Conservation (phyloP, 116 monocot genomes). For the Thalassia testudinum region DNA sequence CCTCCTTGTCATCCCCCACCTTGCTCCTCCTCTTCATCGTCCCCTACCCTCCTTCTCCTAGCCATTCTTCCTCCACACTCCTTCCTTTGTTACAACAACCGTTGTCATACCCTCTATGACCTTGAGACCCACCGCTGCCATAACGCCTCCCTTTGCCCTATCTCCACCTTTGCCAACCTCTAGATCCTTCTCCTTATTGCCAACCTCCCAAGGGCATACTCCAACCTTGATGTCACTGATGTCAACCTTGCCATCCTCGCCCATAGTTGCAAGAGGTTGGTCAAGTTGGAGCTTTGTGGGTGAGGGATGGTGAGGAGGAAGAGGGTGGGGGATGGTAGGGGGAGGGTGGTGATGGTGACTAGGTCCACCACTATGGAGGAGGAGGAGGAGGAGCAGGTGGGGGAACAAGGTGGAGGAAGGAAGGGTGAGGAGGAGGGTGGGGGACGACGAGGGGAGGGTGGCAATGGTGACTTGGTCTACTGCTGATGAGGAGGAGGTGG, state of each 20-base stretch:
- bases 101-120: constrained; percentile 54
- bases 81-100: constrained; percentile 30
- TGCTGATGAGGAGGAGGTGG: too few relatives aligned
- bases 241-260: constrained; percentile 84
- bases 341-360: too few relatives aligned
- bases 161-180: constrained; percentile 69
- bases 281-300: constrained; percentile 63
- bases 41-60: constrained; percentile 27
- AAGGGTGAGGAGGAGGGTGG: too few relatives aligned
- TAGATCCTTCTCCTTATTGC: constrained; percentile 72
- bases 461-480: too few relatives aligned
- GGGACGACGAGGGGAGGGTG: too few relatives aligned
- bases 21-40: too few relatives aligned
- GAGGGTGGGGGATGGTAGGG: too few relatives aligned
- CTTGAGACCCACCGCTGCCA: constrained; percentile 74
- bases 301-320: too few relatives aligned
- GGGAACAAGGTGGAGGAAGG: too few relatives aligned
- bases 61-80: constrained; percentile 29
- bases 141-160: constrained; percentile 41
- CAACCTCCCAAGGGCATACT: constrained; percentile 35
- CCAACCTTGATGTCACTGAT: constrained; percentile 42
- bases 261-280: constrained; percentile 75
- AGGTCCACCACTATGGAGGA: too few relatives aligned
- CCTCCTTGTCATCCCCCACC: too few relatives aligned
- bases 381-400: too few relatives aligned